Conservation (phyloP, 805 yeast genomes). For the Kodamaea restingae region DNA sequence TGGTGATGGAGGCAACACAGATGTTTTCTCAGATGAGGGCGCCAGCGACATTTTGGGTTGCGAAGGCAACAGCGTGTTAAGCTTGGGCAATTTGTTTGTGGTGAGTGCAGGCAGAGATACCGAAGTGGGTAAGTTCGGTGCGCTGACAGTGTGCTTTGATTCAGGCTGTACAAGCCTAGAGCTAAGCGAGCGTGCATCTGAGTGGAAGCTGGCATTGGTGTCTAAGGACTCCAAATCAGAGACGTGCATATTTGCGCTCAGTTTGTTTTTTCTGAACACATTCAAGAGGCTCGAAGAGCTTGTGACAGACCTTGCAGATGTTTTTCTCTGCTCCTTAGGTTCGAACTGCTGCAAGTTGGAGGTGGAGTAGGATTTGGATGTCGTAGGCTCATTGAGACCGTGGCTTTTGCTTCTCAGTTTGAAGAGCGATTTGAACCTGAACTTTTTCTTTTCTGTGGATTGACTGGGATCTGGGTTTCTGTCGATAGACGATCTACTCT, state of each 20-base stretch:
- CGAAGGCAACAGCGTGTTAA: not conserved
- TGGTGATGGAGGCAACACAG: too few relatives aligned
- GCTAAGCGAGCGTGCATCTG: not conserved
- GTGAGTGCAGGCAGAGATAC: not conserved
- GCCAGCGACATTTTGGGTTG: too few relatives aligned
- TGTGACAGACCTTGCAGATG: constrained; percentile 1
- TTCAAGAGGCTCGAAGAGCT: constrained; percentile 12
- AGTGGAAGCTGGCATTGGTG: not conserved
- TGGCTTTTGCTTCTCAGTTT: constrained; percentile 33
- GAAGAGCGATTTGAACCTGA: constrained; percentile 37
- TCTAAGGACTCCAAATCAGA: not conserved
- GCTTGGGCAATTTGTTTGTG: not conserved
- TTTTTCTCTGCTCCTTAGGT: not conserved
- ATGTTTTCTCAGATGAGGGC: too few relatives aligned
- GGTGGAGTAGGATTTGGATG: constrained; percentile 27
- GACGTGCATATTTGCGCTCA: not conserved
- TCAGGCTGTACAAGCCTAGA: too few relatives aligned
- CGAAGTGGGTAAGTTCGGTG: not conserved
- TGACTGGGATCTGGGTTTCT: not conserved
- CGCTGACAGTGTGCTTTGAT: too few relatives aligned
- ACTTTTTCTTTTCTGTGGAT: constrained; percentile 24
- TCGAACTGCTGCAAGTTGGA: constrained; percentile 21
- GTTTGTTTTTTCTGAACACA: constrained; percentile 21
- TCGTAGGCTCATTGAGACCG: constrained; percentile 14
- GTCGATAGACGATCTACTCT: not conserved